Conservation (phyloP, 2,329 filamentous ascomycete species). For the Talaromyces sp. region DNA sequence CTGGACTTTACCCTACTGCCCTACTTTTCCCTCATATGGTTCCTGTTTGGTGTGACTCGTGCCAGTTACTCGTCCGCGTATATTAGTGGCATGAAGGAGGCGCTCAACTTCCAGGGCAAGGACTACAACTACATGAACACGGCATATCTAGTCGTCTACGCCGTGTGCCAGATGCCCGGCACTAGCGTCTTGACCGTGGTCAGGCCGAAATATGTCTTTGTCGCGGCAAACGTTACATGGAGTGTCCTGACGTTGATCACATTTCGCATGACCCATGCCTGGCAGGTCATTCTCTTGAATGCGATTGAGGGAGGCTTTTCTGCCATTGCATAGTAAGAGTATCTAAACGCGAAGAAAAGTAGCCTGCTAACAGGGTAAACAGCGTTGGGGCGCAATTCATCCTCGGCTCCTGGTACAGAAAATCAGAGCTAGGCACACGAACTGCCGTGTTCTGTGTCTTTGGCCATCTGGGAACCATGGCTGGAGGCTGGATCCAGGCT, state of each 20-base stretch:
- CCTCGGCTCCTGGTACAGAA: constrained; percentile 63
- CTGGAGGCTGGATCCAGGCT: constrained; percentile 36
- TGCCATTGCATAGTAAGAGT: constrained; percentile 35
- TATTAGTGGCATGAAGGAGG: constrained; percentile 39
- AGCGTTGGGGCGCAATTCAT: constrained; percentile 58
- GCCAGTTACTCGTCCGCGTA: constrained; percentile 41
- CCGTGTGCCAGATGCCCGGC: constrained; percentile 41
- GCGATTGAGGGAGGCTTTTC: constrained; percentile 42
- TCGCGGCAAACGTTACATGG: constrained; percentile 40
- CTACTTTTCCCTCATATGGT: constrained; percentile 46
- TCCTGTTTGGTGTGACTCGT: constrained; percentile 42
- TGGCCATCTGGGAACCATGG: constrained; percentile 38
- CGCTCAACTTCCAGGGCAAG: constrained; percentile 32
- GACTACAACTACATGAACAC: constrained; percentile 39
- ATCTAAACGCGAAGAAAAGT: neutral
- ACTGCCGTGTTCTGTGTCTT: constrained; percentile 39
- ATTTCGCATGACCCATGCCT: constrained; percentile 37
- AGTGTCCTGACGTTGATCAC: constrained; percentile 41
- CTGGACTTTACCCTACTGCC: constrained; percentile 39
- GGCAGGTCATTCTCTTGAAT: constrained; percentile 41
- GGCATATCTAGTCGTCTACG: constrained; percentile 35
- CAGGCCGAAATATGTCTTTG: constrained; percentile 39
- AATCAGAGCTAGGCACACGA: constrained; percentile 15
- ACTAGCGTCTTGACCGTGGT: constrained; percentile 35
- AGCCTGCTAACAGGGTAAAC: neutral